phyloP scores from a whole-genome alignment of 2,329 filamentous ascomycete genomes.

The Aspergillus sp. region DNA sequence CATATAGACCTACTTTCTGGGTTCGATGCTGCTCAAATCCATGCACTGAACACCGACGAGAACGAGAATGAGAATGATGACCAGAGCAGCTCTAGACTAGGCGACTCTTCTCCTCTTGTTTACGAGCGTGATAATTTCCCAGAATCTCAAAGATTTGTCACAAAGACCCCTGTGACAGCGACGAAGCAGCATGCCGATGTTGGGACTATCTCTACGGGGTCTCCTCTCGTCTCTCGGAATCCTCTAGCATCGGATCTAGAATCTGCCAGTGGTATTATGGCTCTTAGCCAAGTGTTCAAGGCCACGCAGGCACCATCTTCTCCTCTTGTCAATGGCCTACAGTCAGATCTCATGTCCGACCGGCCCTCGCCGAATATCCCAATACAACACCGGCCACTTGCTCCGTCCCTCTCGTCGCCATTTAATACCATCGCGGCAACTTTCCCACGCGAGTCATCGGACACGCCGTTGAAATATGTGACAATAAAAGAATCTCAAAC shows the following conservation, averaged over 20 bases:
- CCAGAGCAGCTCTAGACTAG: conserved; percentile 31
- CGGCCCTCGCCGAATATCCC: conserved; percentile 52
- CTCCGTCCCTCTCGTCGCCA: conserved; percentile 40
- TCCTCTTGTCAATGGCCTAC: conserved; percentile 38
- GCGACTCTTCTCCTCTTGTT: conserved; percentile 38
- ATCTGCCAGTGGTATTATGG: conserved; percentile 42
- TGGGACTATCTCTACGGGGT: conserved; percentile 30
- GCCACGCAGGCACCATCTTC: conserved; percentile 51
- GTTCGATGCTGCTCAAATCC: conserved; percentile 30
- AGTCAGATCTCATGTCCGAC: conserved; percentile 44
- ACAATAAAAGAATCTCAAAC: conserved; percentile 49
- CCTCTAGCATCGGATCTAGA: conserved; percentile 40
- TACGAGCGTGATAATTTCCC: conserved; percentile 44
- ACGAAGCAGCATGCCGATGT: conserved; percentile 35
- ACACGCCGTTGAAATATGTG: conserved; percentile 45
- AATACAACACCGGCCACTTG: conserved; percentile 39
- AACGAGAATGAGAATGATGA: conserved; percentile 44
- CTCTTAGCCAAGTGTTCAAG: conserved; percentile 49
- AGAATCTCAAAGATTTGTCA: conserved; percentile 48
- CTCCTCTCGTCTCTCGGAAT: conserved; percentile 44
- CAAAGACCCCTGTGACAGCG: conserved; percentile 41
- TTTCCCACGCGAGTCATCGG: conserved; percentile 38
- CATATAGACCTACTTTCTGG: conserved; percentile 45
- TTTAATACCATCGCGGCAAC: conserved; percentile 31
- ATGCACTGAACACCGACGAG: conserved; percentile 50